Conservation (phyloP, 1,284 basidiomycete species). For the Melampsora americana region DNA sequence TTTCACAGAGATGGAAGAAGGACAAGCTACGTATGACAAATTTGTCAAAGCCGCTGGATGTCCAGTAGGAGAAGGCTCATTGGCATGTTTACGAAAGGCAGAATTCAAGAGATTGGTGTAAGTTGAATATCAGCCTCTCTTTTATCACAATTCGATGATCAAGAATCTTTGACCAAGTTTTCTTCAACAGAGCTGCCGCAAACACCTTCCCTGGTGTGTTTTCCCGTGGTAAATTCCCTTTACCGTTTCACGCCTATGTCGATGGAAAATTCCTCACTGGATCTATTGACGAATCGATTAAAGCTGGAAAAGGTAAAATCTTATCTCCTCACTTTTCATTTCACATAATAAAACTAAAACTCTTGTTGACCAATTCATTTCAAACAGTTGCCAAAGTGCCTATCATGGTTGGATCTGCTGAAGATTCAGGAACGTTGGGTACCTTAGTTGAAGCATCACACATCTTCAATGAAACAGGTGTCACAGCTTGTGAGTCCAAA, state of each 20-base stretch:
- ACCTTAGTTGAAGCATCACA: not conserved
- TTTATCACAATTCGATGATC: not conserved
- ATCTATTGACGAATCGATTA: not conserved
- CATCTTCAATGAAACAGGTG: not conserved
- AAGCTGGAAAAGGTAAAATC: not conserved
- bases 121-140: not conserved
- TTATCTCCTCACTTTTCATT: not conserved
- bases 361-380: not conserved
- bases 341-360: too few relatives aligned
- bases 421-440: not conserved
- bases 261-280: constrained; percentile 1
- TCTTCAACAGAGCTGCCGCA: not conserved
- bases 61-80: not conserved
- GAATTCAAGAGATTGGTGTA: not conserved
- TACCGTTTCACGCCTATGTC: not conserved
- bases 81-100: not conserved
- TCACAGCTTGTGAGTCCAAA: not conserved
- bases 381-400: constrained; percentile 4
- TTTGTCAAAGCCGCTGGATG: constrained; percentile 1
- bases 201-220: not conserved
- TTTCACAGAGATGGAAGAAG: not conserved
- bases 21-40: not conserved
- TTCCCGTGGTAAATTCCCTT: not conserved
- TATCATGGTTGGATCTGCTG: not conserved
- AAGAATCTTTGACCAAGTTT: not conserved